Evolutionary conservation across 2,329 filamentous ascomycete genomes (phyloP).

Genomic region (Graphilbum ipis-grandicollis): DNA sequence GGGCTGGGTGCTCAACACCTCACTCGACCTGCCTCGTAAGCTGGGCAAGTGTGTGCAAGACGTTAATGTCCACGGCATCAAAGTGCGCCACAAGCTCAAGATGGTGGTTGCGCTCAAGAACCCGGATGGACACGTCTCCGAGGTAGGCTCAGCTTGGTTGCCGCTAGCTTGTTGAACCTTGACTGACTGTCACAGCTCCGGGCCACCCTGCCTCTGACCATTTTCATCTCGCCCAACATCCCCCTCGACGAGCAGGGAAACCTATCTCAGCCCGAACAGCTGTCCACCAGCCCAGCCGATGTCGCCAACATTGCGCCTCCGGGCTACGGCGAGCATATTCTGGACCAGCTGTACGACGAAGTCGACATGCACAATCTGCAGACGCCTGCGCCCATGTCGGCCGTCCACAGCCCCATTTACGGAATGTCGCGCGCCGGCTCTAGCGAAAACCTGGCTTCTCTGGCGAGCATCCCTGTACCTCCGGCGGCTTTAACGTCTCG

Average conservation of each 20-base stretch:
- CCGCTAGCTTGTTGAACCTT: no score
- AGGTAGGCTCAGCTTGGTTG: no score
- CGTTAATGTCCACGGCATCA: conserved; percentile 75
- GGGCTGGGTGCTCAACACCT: conserved; percentile 44
- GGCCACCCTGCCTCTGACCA: conserved; percentile 74
- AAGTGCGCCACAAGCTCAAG: conserved; percentile 82
- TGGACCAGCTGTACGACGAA: conserved; percentile 83
- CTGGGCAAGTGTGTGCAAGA: conserved; percentile 78
- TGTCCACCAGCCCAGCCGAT: conserved; percentile 28
- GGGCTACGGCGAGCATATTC: conserved; percentile 73
- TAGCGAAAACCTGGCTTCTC: conserved; percentile 56
- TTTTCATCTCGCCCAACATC: conserved; percentile 92
- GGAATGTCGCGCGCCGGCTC: conserved; percentile 59
- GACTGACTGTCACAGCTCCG: no score
- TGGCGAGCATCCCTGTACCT: conserved; percentile 27
- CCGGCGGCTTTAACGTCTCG: conserved; percentile 43
- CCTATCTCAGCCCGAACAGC: conserved; percentile 42
- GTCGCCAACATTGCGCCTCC: conserved; percentile 64
- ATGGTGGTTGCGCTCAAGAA: conserved; percentile 84
- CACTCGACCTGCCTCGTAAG: conserved; percentile 58
- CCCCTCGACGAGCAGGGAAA: conserved; percentile 77
- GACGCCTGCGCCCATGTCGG: conserved; percentile 53
- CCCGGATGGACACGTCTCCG: conserved; percentile 84
- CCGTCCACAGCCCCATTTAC: conserved; percentile 67
- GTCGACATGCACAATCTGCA: conserved; percentile 69